Conservation (phyloP, 208 protist genomes). For the Vickermania spadyakhi region DNA sequence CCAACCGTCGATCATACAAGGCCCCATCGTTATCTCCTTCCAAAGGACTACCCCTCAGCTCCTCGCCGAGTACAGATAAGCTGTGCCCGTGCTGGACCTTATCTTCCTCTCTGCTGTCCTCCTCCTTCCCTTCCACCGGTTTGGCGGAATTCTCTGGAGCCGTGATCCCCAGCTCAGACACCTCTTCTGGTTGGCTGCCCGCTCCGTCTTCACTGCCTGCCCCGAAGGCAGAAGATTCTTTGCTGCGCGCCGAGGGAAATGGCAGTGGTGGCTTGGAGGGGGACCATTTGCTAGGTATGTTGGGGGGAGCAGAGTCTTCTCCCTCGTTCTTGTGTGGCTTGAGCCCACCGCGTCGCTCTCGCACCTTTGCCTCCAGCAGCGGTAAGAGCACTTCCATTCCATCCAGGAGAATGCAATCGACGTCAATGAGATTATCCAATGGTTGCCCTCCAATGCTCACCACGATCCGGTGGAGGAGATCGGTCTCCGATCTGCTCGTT, state of each 20-base stretch:
- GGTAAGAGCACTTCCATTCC: constrained; percentile 70
- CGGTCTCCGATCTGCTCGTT: neutral
- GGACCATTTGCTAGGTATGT: too few species aligned
- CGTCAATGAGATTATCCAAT: constrained; percentile 71
- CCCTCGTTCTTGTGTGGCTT: neutral
- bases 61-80: neutral
- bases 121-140: neutral
- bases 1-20: constrained; percentile 60
- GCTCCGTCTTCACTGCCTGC: neutral
- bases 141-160: neutral
- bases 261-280: too few species aligned
- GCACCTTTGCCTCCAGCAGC: constrained; percentile 28
- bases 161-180: constrained; percentile 14
- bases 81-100: neutral
- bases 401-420: constrained; percentile 62
- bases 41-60: neutral
- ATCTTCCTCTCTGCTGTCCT: neutral
- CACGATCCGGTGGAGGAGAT: neutral
- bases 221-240: neutral
- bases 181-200: constrained; percentile 16
- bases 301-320: neutral
- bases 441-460: neutral
- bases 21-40: constrained; percentile 26
- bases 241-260: too few species aligned
- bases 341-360: neutral